phyloP scores from a whole-genome alignment of 768 basidiomycete genomes.

The Lactarius evosmus region DNA sequence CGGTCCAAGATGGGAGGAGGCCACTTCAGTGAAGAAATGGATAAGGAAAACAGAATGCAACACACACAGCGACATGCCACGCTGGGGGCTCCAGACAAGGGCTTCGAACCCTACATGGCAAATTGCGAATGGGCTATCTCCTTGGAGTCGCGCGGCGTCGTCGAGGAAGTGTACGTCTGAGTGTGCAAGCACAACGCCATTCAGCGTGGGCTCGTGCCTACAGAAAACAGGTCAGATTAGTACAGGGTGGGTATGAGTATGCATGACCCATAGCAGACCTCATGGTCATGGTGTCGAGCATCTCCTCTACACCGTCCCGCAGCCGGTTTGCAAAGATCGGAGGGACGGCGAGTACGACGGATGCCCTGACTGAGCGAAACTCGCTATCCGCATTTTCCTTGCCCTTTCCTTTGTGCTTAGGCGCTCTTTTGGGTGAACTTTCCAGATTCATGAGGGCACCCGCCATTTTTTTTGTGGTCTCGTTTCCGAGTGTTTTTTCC shows the following conservation, averaged over 20 bases:
- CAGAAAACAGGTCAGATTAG: slow-evolving; percentile 12
- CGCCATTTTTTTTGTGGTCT: slow-evolving; percentile 19
- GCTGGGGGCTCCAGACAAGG: slow-evolving; percentile 81
- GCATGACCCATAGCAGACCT: slow-evolving; percentile 48
- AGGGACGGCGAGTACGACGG: slow-evolving; percentile 69
- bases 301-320: slow-evolving; percentile 75
- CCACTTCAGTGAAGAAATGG: background rate
- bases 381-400: slow-evolving; percentile 38
- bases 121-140: slow-evolving; percentile 82
- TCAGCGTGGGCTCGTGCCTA: slow-evolving; percentile 86
- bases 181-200: slow-evolving; percentile 85
- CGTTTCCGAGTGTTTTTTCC: background rate
- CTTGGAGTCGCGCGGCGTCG: slow-evolving; percentile 62
- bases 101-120: slow-evolving; percentile 76
- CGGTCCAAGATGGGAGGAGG: slow-evolving; percentile 6
- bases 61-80: slow-evolving; percentile 79
- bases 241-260: background rate
- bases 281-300: slow-evolving; percentile 95
- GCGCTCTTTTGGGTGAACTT: slow-evolving; percentile 33
- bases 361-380: slow-evolving; percentile 62
- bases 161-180: slow-evolving; percentile 69
- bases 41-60: slow-evolving; percentile 7
- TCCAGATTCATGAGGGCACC: slow-evolving; percentile 30
- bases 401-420: slow-evolving; percentile 24
- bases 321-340: slow-evolving; percentile 77